Percentiles rank a stretch among this genome's conserved stretches.
Evolutionary conservation across 208 protist genomes (phyloP).

Genomic region (Leishmania turanica): DNA sequence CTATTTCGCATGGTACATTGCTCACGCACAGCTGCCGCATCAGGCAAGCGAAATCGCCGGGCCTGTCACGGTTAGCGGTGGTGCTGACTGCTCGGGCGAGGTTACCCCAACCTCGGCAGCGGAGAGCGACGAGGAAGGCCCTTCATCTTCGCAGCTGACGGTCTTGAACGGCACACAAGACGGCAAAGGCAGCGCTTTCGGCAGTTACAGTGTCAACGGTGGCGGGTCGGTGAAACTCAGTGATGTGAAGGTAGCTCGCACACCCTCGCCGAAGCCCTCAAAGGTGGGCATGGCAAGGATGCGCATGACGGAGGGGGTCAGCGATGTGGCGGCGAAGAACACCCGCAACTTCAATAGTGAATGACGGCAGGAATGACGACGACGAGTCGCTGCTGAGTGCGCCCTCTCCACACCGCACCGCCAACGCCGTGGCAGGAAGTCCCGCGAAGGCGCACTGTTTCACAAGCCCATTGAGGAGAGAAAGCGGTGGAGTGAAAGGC

Average conservation of each 20-base stretch:
- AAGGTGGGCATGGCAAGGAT: background rate
- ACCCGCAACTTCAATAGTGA: background rate
- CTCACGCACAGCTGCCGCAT: slow-evolving; percentile 8
- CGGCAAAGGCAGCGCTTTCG: background rate
- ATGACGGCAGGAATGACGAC: background rate
- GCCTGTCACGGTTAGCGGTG: background rate
- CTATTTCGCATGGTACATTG: slow-evolving; percentile 84
- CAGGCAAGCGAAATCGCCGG: background rate
- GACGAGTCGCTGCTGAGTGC: background rate
- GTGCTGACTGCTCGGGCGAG: background rate
- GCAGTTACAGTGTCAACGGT: background rate
- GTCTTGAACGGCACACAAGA: slow-evolving; percentile 1
- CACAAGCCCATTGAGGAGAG: too few species aligned
- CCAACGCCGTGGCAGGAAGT: background rate
- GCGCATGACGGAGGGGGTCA: background rate
- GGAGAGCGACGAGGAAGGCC: background rate
- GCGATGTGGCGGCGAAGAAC: background rate
- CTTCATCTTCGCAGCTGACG: background rate
- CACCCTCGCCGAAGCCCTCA: background rate
- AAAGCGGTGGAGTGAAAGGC: too few species aligned
- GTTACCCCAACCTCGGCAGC: background rate
- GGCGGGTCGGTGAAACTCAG: background rate
- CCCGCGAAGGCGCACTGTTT: too few species aligned
- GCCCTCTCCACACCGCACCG: background rate
- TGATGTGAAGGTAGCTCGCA: background rate